phyloP scores from a whole-genome alignment of 352 stramenopile genomes.

The Pythium phragmiticola region DNA sequence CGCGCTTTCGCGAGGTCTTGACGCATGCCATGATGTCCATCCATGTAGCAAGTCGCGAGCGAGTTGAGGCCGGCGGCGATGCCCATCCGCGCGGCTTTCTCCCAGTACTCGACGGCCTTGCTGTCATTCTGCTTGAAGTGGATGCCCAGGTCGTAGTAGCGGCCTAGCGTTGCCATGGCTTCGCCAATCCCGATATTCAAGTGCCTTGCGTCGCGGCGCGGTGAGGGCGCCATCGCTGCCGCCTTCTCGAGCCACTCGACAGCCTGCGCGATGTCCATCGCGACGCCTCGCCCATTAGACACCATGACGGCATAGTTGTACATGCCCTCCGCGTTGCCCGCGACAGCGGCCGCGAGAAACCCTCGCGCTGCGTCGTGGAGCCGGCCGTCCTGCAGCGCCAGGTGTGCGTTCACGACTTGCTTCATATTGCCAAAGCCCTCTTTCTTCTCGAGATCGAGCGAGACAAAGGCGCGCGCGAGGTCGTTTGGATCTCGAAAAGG shows the following conservation, averaged over 20 bases:
- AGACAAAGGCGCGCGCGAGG: not conserved
- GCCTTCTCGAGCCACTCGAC: slow-evolving; percentile 12
- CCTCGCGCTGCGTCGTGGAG: slow-evolving; percentile 4
- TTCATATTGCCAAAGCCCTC: not conserved
- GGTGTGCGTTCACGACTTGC: slow-evolving; percentile 5
- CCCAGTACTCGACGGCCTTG: slow-evolving; percentile 5
- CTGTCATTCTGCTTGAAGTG: not conserved
- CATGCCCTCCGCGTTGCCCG: slow-evolving; percentile 11
- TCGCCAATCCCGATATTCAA: slow-evolving; percentile 15
- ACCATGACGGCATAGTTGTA: slow-evolving; percentile 10
- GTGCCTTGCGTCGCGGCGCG: not conserved
- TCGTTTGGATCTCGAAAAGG: not conserved
- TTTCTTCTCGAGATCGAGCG: not conserved
- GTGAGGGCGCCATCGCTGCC: not conserved
- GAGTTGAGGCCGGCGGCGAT: not conserved
- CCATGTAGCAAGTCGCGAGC: slow-evolving; percentile 1
- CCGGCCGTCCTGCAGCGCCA: not conserved
- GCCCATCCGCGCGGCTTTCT: not conserved
- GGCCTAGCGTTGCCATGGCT: slow-evolving; percentile 1
- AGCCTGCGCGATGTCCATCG: slow-evolving; percentile 4
- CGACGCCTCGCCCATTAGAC: slow-evolving; percentile 2
- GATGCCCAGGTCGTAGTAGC: not conserved
- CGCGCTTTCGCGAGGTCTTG: slow-evolving; percentile 4
- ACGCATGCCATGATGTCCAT: slow-evolving; percentile 1
- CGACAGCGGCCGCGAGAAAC: slow-evolving; percentile 2